Conservation (phyloP, 495 filamentous ascomycete species). For the Hypoxylon subgilvum region DNA sequence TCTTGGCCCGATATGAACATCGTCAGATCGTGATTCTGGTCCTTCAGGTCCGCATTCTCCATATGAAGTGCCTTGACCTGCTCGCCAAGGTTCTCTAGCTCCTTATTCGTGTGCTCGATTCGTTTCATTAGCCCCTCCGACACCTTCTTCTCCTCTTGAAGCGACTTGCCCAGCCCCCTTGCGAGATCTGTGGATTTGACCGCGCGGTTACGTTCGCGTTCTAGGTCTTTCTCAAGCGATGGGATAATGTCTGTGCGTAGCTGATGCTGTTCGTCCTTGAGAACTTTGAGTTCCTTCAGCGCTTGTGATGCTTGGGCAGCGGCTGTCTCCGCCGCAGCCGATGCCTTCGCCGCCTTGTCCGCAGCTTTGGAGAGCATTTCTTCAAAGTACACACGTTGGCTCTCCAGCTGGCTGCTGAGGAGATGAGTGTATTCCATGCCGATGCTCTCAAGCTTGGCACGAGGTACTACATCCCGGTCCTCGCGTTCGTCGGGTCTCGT, state of each 20-base stretch:
- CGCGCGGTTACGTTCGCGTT: conserved; percentile 69
- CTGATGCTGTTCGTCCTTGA: conserved; percentile 62
- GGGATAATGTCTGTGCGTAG: conserved; percentile 66
- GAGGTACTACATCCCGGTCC: conserved; percentile 75
- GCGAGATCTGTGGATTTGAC: conserved; percentile 77
- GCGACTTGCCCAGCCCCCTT: conserved; percentile 73
- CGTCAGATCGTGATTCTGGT: conserved; percentile 86
- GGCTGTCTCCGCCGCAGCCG: conserved; percentile 68
- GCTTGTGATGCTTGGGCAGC: conserved; percentile 59
- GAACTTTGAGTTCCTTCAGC: conserved; percentile 51
- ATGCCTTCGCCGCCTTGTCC: conserved; percentile 83
- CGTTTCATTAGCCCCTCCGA: conserved; percentile 77
- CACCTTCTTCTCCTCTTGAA: conserved; percentile 87
- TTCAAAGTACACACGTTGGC: conserved; percentile 91
- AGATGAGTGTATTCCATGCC: conserved; percentile 93
- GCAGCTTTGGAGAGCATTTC: conserved; percentile 89
- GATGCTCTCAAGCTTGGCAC: conserved; percentile 90
- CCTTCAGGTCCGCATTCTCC: conserved; percentile 69
- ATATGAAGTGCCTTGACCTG: conserved; percentile 61
- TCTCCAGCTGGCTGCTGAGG: conserved; percentile 87
- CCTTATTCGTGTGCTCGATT: conserved; percentile 69
- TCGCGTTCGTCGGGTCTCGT: conserved; percentile 36
- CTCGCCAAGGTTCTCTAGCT: conserved; percentile 60
- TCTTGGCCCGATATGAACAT: conserved; percentile 88
- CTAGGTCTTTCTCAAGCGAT: conserved; percentile 70